Base-by-base conservation (phyloP, 2,329 filamentous ascomycete species). In the Rosellinia necatrix region DNA sequence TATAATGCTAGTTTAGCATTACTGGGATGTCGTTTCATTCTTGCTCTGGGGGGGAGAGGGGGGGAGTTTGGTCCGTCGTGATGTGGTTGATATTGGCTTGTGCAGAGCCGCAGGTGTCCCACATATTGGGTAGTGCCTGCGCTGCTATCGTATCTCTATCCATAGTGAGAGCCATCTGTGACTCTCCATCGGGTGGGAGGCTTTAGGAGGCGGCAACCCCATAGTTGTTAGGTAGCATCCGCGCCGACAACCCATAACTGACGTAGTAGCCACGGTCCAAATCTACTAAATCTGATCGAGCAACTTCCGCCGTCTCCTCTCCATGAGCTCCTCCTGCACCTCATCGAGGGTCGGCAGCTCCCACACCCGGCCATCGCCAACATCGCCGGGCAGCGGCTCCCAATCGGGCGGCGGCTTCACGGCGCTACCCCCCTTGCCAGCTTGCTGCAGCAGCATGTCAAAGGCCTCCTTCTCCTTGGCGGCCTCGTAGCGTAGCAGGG, bases 281-380 rank as follows among this genome's bases (percentile, higher is more conserved):
- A 10, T 27, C 49, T 66, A 70, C 58, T 71, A 62, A 29, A 96
- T 80, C 76, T 94, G 93, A 66, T 97, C 91, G 64, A 99, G 76
- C 59, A 99, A 76, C 72, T 88, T 91, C 74, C 87, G 83, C 71
- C 91, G 86, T 74, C 92, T 84, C 74, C 93, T 82, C 64, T 97
- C 92, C 51, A 99, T 82, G 65, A 99, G 76, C 74, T 97, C 94
- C 69, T 92, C 85, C 74, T 97, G 91, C n/a, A 97, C 93, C 71
- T 97, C 91, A 17, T 96, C 91, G 53, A 91, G 75, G 4, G 89
- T 92, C 7, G 94, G 94, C 67, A 97, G 73, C 60, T 84, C 84
- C 93, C 93, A 97, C 42, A 79, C 82, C 32, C 86, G 78, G 0
- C 93, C 93, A 71, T 96, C 92, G 1, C 92, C 92, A 3, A 79